These are phyloP conservation scores for Fusarium sacchari DNA, from an alignment of 2,329 filamentous ascomycete species.

Conservation along the genomic window DNA sequence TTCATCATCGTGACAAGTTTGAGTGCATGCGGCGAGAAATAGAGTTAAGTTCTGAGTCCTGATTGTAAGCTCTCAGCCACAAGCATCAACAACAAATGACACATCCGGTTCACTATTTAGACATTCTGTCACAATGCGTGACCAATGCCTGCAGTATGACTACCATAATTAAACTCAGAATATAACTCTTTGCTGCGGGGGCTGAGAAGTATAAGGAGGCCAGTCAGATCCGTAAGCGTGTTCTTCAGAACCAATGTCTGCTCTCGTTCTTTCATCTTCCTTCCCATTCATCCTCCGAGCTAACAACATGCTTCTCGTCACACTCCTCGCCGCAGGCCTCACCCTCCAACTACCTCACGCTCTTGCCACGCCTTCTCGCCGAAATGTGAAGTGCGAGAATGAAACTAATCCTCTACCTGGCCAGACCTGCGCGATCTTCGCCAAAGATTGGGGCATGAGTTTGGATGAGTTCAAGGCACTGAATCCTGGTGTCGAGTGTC, in stretches of 20 bases:
- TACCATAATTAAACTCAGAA: too few relatives aligned
- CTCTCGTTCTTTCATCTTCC: background rate
- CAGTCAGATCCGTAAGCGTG: background rate
- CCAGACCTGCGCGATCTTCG: background rate
- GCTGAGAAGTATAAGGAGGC: background rate
- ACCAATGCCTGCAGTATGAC: fast-evolving
- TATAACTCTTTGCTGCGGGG: background rate
- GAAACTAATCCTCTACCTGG: background rate
- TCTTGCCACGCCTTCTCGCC: background rate
- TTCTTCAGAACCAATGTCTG: fast-evolving
- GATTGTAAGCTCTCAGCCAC: background rate
- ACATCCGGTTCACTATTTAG: background rate
- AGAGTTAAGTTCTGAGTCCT: background rate
- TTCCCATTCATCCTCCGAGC: background rate
- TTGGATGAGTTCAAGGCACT: background rate
- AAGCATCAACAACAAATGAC: background rate
- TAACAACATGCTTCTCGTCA: background rate
- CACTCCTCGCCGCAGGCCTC: background rate
- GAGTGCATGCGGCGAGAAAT: background rate
- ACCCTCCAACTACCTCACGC: background rate
- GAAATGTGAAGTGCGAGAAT: background rate
- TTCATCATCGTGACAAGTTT: background rate
- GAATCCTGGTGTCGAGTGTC: background rate
- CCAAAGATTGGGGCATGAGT: background rate
- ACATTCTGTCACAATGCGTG: fast-evolving